These are phyloP conservation scores for Conticribra weissflogii DNA, from an alignment of 108 stramenopile genomes.

Conservation along the genomic window DNA sequence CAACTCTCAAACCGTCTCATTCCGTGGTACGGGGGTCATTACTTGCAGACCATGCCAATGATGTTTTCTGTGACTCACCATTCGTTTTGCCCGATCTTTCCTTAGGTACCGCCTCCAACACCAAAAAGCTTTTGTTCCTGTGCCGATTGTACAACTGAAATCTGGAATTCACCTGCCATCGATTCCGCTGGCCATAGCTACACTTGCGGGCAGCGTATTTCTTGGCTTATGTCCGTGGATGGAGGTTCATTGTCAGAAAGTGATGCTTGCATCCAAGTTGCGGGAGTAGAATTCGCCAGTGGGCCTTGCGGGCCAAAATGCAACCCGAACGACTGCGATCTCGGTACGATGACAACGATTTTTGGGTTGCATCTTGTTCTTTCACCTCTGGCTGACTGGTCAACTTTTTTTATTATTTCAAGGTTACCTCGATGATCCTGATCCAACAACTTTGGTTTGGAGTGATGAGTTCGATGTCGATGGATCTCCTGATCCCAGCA, in stretches of 20 bases:
- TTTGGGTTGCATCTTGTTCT: background rate
- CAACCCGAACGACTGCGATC: constrained; percentile 3
- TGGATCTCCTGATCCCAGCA: constrained; percentile 24
- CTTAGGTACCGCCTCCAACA: background rate
- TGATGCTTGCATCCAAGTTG: constrained; percentile 12
- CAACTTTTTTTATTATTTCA: constrained; percentile 1
- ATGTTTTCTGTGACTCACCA: no score
- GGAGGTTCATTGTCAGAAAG: background rate
- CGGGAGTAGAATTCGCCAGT: constrained; percentile 13
- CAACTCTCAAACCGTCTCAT: constrained; percentile 2
- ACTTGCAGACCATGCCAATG: no score
- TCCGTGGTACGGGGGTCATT: no score
- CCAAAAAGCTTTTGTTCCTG: constrained; percentile 11
- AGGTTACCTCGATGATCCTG: constrained; percentile 29
- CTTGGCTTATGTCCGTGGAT: background rate
- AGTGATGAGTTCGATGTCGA: constrained; percentile 36
- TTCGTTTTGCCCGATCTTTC: no score
- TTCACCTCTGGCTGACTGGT: background rate
- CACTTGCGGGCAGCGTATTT: constrained; percentile 13
- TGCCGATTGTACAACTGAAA: background rate
- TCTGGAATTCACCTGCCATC: constrained; percentile 5
- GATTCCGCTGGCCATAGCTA: constrained; percentile 1
- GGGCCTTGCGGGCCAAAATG: constrained; percentile 17
- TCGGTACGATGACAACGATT: no score
- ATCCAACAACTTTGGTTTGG: constrained; percentile 20